Percentiles rank a stretch among this genome's conserved stretches.
Conservation (phyloP, 805 yeast genomes). For the Pichia nakasei region DNA sequence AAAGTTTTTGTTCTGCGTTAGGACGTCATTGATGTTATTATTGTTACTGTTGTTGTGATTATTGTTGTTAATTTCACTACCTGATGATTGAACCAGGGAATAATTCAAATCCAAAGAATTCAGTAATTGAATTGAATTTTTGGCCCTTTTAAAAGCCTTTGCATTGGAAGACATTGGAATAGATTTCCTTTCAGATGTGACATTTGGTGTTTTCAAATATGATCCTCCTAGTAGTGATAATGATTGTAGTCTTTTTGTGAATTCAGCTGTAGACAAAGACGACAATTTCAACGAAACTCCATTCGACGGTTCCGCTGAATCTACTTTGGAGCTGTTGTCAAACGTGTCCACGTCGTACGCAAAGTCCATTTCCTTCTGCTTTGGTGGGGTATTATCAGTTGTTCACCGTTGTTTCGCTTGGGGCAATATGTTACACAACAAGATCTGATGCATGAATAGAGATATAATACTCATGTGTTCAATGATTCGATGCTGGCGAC, state of each 20-base stretch:
- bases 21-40: neutral
- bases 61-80: neutral
- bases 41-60: no score
- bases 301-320: neutral
- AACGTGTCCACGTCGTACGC: conserved; percentile 20
- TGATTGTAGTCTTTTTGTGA: conserved; percentile 24
- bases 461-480: no score
- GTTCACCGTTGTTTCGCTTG: no score
- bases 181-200: neutral
- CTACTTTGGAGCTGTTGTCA: neutral
- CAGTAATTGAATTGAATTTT: conserved; percentile 7
- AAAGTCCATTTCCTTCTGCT: conserved; percentile 25
- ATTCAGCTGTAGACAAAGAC: conserved; percentile 25
- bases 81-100: neutral
- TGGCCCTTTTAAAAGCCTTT: conserved; percentile 7
- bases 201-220: neutral
- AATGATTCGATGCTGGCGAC: no score
- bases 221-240: conserved; percentile 7
- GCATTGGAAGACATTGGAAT: conserved; percentile 3
- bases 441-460: no score
- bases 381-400: no score
- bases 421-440: no score
- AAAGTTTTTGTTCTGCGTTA: neutral
- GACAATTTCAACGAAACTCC: conserved; percentile 33
- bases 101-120: conserved; percentile 5